A percentile compares a stretch with the other conserved stretches of the same genome.
Conservation (phyloP, 768 basidiomycete genomes). For the Daedaleopsis sinensis region DNA sequence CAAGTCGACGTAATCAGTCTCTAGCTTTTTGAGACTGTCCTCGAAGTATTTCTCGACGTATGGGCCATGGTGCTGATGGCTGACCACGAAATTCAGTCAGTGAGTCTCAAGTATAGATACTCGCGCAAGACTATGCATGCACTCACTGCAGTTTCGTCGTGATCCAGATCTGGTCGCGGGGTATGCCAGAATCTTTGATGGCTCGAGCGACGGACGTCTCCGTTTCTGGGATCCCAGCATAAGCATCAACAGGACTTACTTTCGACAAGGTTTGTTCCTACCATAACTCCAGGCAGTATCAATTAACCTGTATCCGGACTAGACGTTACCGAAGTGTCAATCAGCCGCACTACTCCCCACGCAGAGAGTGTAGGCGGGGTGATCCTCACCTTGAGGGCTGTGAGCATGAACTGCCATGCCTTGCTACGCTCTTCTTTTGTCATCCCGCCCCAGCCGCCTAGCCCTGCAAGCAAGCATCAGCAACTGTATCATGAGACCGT, state of each 20-base stretch:
- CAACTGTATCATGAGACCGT: neutral
- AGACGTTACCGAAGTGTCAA: neutral
- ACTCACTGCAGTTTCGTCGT: conserved; percentile 53
- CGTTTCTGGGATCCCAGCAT: no score
- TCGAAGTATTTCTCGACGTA: conserved; percentile 32
- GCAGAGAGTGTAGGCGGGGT: neutral
- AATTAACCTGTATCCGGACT: conserved; percentile 32
- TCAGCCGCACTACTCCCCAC: no score
- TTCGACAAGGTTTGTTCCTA: neutral
- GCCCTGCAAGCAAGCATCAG: conserved; percentile 28
- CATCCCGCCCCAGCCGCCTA: conserved; percentile 43
- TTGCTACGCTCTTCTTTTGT: conserved; percentile 36
- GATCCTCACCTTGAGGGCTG: conserved; percentile 40
- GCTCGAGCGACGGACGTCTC: conserved; percentile 28
- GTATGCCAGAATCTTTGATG: conserved; percentile 52
- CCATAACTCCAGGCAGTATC: conserved; percentile 36
- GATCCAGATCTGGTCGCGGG: conserved; percentile 67
- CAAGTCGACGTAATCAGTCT: conserved; percentile 36
- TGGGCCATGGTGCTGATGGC: conserved; percentile 40
- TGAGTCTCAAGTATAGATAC: no score
- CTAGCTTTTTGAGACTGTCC: conserved; percentile 30
- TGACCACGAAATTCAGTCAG: no score
- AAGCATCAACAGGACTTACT: no score
- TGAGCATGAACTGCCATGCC: conserved; percentile 42
- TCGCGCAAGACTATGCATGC: no score